Evolutionary conservation across 306 rosid genomes (phyloP).

Genomic region (Medicago lupulina): DNA sequence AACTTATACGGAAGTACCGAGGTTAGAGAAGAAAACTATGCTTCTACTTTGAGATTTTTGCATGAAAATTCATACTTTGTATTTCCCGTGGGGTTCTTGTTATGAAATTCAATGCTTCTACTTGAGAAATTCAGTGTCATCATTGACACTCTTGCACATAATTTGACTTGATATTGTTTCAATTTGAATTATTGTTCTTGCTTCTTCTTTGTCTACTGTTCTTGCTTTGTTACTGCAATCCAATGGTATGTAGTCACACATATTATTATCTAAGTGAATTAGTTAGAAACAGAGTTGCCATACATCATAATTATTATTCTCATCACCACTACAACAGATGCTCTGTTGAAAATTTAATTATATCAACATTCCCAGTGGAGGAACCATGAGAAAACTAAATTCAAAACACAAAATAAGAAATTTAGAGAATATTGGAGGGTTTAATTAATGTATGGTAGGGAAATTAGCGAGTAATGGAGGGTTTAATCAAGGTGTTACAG

Average conservation of each 20-base stretch:
- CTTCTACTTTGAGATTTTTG: constrained; percentile 37
- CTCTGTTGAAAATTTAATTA: neutral
- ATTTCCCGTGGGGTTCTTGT: constrained; percentile 10
- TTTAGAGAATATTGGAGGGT: constrained; percentile 2
- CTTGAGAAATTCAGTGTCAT: neutral
- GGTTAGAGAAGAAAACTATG: constrained; percentile 51
- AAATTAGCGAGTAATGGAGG: neutral
- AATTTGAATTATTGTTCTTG: constrained; percentile 22
- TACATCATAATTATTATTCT: neutral
- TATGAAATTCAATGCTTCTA: constrained; percentile 3
- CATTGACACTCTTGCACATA: neutral
- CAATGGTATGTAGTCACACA: constrained; percentile 10
- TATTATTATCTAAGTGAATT: constrained; percentile 19
- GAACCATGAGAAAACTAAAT: constrained; percentile 4
- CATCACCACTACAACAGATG: neutral
- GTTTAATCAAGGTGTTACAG: constrained; percentile 12
- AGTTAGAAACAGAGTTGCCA: constrained; percentile 18
- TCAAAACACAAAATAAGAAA: neutral
- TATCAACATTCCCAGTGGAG: constrained; percentile 11
- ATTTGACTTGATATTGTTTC: constrained; percentile 24
- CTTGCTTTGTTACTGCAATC: constrained; percentile 26
- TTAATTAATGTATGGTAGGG: constrained; percentile 9
- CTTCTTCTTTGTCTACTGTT: constrained; percentile 25
- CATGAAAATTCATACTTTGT: constrained; percentile 12
- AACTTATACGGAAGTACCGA: constrained; percentile 93